Percentiles rank a stretch among this genome's conserved stretches.
phyloP scores from a whole-genome alignment of 306 rosid species.

The Arachis hypogaea region DNA sequence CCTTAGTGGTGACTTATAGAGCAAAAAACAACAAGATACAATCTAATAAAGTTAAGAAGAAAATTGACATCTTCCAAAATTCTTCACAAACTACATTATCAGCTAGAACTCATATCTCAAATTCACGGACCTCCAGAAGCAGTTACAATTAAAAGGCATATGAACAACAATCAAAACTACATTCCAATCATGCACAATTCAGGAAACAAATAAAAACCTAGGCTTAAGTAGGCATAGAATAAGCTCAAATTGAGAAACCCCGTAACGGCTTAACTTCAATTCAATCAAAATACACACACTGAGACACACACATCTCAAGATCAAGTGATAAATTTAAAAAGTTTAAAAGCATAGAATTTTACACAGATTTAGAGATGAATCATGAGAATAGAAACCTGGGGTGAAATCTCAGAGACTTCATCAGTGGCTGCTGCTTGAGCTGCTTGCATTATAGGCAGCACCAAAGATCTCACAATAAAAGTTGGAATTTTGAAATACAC shows the following conservation, averaged over 20 bases:
- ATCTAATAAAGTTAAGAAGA: conserved; percentile 17
- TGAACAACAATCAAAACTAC: conserved; percentile 16
- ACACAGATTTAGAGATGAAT: conserved; percentile 6
- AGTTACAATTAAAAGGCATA: conserved; percentile 10
- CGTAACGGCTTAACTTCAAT: conserved; percentile 22
- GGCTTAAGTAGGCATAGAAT: conserved; percentile 6
- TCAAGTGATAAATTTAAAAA: neutral
- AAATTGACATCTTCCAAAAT: conserved; percentile 1
- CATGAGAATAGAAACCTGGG: conserved; percentile 35
- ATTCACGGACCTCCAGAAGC: conserved; percentile 33
- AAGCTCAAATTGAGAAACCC: conserved; percentile 38
- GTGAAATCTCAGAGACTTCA: conserved; percentile 38
- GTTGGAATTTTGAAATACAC: conserved; percentile 9
- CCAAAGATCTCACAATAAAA: conserved; percentile 20
- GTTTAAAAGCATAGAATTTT: conserved; percentile 28
- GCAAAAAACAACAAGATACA: neutral
- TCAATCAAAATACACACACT: conserved; percentile 3
- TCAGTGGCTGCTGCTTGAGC: conserved; percentile 41
- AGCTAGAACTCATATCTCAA: conserved; percentile 18
- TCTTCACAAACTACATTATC: conserved; percentile 21
- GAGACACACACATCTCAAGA: too few species aligned
- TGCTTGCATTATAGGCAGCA: conserved; percentile 59
- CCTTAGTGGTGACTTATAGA: neutral
- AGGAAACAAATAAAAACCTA: conserved; percentile 18
- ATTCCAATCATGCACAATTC: conserved; percentile 23